A percentile compares a stretch with the other conserved stretches of the same genome.
These are phyloP conservation scores for Jatropha multifida DNA, from an alignment of 441 rosid genomes.

Conservation along the genomic window DNA sequence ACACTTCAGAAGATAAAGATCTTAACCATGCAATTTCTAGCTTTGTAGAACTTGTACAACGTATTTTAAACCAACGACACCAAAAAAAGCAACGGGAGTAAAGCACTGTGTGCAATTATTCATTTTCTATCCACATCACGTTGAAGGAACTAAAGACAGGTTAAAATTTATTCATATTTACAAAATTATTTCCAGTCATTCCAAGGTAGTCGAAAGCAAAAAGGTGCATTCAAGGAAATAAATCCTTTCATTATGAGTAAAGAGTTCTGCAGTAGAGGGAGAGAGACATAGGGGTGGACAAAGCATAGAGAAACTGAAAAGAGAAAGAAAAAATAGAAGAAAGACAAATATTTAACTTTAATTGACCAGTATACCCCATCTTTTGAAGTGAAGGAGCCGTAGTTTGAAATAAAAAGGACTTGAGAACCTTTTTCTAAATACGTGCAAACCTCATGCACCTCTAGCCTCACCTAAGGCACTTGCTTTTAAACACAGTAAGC, in stretches of 20 bases:
- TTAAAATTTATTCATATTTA: background rate
- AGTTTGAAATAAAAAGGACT: background rate
- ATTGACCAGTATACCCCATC: background rate
- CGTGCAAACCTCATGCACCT: background rate
- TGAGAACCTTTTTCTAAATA: background rate
- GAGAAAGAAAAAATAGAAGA: background rate
- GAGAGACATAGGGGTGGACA: background rate
- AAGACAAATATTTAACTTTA: background rate
- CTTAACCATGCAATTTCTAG: slow-evolving; percentile 7
- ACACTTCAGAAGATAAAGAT: background rate
- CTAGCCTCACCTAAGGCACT: background rate
- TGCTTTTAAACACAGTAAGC: background rate
- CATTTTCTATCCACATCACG: background rate
- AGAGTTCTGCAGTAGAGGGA: background rate
- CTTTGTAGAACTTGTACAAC: background rate
- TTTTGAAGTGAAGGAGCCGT: background rate
- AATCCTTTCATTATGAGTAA: background rate
- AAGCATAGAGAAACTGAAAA: background rate
- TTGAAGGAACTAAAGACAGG: background rate
- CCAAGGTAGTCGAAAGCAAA: background rate
- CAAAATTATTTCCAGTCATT: background rate
- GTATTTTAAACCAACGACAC: background rate
- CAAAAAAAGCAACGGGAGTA: background rate
- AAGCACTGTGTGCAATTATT: background rate
- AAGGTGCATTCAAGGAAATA: background rate